Conservation (phyloP, 2,329 filamentous ascomycete genomes). For the Aspergillus versicolor region DNA sequence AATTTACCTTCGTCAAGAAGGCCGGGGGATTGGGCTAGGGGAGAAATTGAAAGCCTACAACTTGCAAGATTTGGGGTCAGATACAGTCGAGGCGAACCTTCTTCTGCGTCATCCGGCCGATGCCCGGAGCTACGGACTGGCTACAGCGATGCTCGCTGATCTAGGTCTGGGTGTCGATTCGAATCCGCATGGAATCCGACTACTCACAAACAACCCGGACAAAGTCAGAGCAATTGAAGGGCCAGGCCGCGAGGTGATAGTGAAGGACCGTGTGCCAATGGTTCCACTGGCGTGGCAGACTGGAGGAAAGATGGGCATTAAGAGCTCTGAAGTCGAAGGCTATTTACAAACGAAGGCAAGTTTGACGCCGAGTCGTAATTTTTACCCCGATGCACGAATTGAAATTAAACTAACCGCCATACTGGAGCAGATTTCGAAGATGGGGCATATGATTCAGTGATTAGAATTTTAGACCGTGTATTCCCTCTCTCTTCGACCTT, state of each 20-base stretch:
- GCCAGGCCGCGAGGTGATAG: conserved; percentile 79
- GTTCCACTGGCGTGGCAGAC: conserved; percentile 88
- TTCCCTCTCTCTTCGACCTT: not conserved
- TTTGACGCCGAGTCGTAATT: conserved; percentile 9
- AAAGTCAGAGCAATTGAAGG: conserved; percentile 95
- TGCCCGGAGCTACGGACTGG: conserved; percentile 91
- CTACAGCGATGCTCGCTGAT: conserved; percentile 89
- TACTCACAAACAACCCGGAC: conserved; percentile 96
- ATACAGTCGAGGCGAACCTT: conserved; percentile 95
- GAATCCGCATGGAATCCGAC: conserved; percentile 62
- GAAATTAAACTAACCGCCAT: conserved; percentile 8
- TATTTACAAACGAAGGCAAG: conserved; percentile 92
- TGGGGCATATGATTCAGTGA: conserved; percentile 69
- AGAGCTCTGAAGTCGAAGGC: conserved; percentile 84
- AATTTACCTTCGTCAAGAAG: conserved; percentile 93
- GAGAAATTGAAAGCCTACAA: conserved; percentile 99
- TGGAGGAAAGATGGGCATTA: conserved; percentile 74
- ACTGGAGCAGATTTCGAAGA: conserved; percentile 71
- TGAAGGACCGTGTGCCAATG: conserved; percentile 91
- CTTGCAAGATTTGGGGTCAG: conserved; percentile 91
- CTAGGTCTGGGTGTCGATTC: conserved; percentile 68
- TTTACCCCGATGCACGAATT: not conserved
- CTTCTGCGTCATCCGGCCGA: conserved; percentile 89
- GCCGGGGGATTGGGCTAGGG: conserved; percentile 87
- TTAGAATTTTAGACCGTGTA: conserved; percentile 22